Evolutionary conservation across 2,329 filamentous ascomycete species (phyloP), one percentile per base, ranked within the genome.

Genomic region (Talaromyces funiculosus): DNA sequence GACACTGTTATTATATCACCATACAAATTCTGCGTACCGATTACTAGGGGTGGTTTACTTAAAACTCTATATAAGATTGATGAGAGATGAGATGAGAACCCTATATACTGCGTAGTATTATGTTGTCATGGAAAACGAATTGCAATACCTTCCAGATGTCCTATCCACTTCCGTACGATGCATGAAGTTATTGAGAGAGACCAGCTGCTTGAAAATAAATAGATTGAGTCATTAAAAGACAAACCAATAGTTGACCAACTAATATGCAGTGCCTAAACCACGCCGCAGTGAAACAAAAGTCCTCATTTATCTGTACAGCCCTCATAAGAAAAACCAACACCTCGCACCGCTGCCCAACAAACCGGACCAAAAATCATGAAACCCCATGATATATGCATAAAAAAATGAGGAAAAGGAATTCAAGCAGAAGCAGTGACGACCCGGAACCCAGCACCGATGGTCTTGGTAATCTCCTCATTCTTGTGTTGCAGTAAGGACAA

Each of bases 401-500:
- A 26, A 43, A 3, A 8, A 29, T 16, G 14, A 51, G n/a, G 4
- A 3, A 51, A 14, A 35, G 18, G 16, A 12, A 20, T 53, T 71
- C 31, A 89, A 62, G 85, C 86, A 64, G 81, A 75, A 18, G 82
- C 80, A 67, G 85, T 85, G 51, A 92, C 82, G 56, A 92, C 77
- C 72, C 85, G 88, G 65, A 78, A 80, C 22, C 78, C 78, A 54
- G 75, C 73, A 37, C 67, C 70, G 22, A 80, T 65, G 16, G 71
- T 73, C 67, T 76, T 78, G 4, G 72, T 65, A 57, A 80, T 79
- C 5, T 80, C 77, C 64, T 80, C 77, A 59, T 78, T 78, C 67
- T 80, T 80, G 67, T 99, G 94, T 70, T 92, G 92, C 60, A 99
- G 77, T 62, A 97, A 77, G 2, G 91, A 91, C 62, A 99, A 78